A percentile compares a stretch with the other conserved stretches of the same genome.
These are phyloP conservation scores for Smittium culicis DNA, from an alignment of 371 early-diverging fungal genomes.

Conservation along the genomic window DNA sequence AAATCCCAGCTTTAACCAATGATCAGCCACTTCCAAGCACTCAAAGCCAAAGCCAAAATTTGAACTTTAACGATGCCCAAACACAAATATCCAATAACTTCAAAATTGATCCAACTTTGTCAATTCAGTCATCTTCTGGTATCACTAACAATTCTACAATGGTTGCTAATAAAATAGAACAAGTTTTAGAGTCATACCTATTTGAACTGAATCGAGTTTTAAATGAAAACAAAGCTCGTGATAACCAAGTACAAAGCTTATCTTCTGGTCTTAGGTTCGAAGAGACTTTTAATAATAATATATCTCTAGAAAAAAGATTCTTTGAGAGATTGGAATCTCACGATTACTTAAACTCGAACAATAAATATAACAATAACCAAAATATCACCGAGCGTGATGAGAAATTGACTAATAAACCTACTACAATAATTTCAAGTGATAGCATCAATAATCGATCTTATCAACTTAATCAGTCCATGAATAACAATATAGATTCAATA, in stretches of 20 bases:
- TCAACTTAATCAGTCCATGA: too few species aligned
- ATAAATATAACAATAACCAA: too few species aligned
- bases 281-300: neutral
- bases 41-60: neutral
- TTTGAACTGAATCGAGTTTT: neutral
- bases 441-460: too few species aligned
- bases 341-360: too few species aligned
- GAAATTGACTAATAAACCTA: too few species aligned
- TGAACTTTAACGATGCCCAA: neutral
- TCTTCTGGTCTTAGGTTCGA: neutral
- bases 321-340: too few species aligned
- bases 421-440: too few species aligned
- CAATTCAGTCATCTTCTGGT: neutral
- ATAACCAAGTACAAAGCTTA: neutral
- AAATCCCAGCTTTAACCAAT: neutral
- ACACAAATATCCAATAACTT: neutral
- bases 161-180: conserved; percentile 9
- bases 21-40: neutral
- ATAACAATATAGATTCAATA: too few species aligned
- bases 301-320: too few species aligned
- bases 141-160: neutral
- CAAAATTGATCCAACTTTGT: neutral
- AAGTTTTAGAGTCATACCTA: conserved; percentile 9
- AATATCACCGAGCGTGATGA: too few species aligned
- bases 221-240: neutral